Conservation (phyloP, 2,329 filamentous ascomycete genomes). For the Pseudogymnoascus sp. region DNA sequence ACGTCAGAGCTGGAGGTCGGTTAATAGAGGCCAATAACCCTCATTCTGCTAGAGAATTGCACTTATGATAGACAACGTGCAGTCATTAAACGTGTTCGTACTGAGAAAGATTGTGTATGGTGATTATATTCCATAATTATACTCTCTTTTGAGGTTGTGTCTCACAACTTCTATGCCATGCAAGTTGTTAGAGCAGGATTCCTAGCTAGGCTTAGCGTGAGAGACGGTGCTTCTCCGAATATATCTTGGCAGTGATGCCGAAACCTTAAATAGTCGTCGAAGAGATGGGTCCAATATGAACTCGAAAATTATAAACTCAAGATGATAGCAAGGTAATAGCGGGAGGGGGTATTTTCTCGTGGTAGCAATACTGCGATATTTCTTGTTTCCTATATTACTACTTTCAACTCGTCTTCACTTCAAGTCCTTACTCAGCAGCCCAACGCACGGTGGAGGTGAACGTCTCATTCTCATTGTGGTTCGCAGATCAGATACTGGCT, state of each 20-base stretch:
- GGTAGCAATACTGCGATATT: neutral
- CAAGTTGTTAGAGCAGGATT: neutral
- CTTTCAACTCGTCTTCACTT: neutral
- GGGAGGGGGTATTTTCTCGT: neutral
- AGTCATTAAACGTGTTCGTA: neutral
- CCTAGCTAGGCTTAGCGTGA: neutral
- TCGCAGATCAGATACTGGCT: neutral
- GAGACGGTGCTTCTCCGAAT: neutral
- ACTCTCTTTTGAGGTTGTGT: neutral
- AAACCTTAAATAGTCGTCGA: neutral
- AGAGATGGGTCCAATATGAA: neutral
- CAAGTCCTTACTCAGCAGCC: neutral
- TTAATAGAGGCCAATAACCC: neutral
- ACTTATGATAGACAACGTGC: neutral
- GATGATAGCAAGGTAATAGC: neutral
- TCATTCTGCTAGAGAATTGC: neutral
- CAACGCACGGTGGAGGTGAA: neutral
- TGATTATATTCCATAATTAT: neutral
- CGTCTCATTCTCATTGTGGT: neutral
- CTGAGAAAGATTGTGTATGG: neutral
- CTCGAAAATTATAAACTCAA: neutral
- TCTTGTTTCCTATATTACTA: neutral
- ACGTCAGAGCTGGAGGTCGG: neutral
- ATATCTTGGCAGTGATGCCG: neutral
- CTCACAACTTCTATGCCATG: neutral